Evolutionary conservation across 306 rosid genomes (phyloP).

Genomic region (Delonix regia): DNA sequence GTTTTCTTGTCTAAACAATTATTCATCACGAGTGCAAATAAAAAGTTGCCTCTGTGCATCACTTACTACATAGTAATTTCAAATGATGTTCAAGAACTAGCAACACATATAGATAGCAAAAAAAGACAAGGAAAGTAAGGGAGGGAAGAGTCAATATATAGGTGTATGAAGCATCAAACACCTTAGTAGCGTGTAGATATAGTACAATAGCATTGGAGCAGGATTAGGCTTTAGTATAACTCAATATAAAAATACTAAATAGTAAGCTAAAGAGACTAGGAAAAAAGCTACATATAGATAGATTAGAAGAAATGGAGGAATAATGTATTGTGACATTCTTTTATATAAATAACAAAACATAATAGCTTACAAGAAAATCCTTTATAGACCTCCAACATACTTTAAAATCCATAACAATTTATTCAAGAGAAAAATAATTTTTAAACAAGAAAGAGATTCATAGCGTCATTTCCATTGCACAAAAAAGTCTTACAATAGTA

Average conservation of each 20-base stretch:
- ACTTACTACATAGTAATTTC: constrained; percentile 33
- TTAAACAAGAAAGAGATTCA: constrained; percentile 1
- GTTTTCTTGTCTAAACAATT: background rate
- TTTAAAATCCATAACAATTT: constrained; percentile 16
- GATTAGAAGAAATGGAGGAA: background rate
- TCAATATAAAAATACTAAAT: background rate
- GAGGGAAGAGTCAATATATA: background rate
- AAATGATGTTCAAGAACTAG: constrained; percentile 1
- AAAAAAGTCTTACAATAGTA: too few species aligned
- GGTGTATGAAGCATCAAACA: background rate
- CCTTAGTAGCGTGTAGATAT: background rate
- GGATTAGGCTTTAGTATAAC: constrained; percentile 16
- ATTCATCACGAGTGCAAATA: constrained; percentile 7
- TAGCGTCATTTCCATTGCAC: too few species aligned
- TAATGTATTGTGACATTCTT: background rate
- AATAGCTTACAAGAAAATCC: constrained; percentile 11
- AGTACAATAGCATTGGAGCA: background rate
- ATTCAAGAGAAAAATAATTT: background rate
- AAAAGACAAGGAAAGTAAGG: constrained; percentile 14
- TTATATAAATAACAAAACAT: background rate
- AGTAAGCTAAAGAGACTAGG: background rate
- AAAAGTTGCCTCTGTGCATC: constrained; percentile 17
- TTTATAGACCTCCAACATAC: constrained; percentile 14
- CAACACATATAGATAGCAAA: constrained; percentile 2
- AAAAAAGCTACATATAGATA: constrained; percentile 3